phyloP scores from a whole-genome alignment of 768 basidiomycete species.

The Serendipita indica region DNA sequence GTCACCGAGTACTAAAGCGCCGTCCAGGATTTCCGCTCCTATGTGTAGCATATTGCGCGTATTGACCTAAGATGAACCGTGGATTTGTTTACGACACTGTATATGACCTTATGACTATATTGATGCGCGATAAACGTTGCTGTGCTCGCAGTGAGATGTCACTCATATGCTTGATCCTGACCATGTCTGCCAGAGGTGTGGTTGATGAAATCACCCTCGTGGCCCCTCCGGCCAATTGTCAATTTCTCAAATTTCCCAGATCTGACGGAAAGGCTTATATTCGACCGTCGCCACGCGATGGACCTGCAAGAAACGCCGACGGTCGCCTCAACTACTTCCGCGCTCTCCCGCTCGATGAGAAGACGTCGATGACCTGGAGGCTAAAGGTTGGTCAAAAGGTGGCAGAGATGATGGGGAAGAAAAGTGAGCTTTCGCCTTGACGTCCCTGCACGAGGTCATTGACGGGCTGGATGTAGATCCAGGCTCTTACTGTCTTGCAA shows the following conservation, averaged over 20 bases:
- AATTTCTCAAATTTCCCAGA: constrained; percentile 42
- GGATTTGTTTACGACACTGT: neutral
- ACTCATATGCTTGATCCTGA: neutral
- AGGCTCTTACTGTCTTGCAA: constrained; percentile 39
- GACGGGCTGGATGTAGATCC: neutral
- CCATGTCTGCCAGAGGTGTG: neutral
- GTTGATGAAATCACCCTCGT: neutral
- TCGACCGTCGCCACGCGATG: constrained; percentile 47
- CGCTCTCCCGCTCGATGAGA: constrained; percentile 35
- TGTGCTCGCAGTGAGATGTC: neutral
- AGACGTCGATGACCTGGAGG: constrained; percentile 45
- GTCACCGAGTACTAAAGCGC: neutral
- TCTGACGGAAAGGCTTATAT: constrained; percentile 40
- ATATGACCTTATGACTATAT: neutral
- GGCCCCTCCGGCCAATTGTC: constrained; percentile 16
- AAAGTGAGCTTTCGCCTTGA: constrained; percentile 27
- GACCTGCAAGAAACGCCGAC: constrained; percentile 26
- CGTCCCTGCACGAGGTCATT: constrained; percentile 27
- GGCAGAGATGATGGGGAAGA: constrained; percentile 32
- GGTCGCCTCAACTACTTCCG: constrained; percentile 64
- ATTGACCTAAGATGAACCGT: constrained; percentile 21
- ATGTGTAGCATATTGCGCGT: constrained; percentile 58
- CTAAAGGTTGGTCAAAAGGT: constrained; percentile 26
- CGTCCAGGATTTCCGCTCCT: constrained; percentile 87
- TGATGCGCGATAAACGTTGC: neutral